Base-by-base conservation (phyloP, 768 basidiomycete species). In the Leccinum arenicola region DNA sequence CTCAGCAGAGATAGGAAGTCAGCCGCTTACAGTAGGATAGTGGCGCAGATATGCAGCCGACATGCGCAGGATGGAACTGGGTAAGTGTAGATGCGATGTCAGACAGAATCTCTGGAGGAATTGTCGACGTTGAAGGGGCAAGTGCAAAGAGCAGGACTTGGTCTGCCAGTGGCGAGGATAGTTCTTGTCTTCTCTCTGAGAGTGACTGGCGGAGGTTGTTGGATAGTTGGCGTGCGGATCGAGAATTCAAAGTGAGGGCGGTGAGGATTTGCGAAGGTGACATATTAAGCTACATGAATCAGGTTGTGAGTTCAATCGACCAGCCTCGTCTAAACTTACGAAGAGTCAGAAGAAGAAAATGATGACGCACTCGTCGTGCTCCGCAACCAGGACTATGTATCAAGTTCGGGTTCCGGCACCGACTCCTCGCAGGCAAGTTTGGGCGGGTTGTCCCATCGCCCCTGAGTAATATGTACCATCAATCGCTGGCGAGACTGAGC, bases 1-100 rank as follows among this genome's bases (percentile, higher is more conserved):
- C 29, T 31, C 29, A 31, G 29, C 29, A 31, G 29, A 31, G 29
- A 31, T 31, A 31, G 27, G 8, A 29, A 29, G 27, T 29, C 27
- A 29, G 27, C 27, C 27, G 8, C 27, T 29, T 29, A 29, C 27
- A 29, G 27, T 29, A 64, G n/a, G 76, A 74, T 14, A 82, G 62
- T 1, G 82, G 80, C 1, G 82, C 80, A 11, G 85, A 82, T 48
- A 91, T 78, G 65, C 88, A 90, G 3, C 89, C 89, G 17, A 87
- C 68, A 25, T 82, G 77, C 6, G 73, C 58, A 59, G 68, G 62
- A 15, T 76, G 74, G 60, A 82, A 75, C 4, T 72, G 68, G 2
- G 74, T 78, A 6, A 86, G 67, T 7, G 66, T 62, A 4, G 73
- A 66, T 36, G 79, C 78, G 14, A 80, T 71, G 3, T 65, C 62